These are phyloP conservation scores for Cyclotella kingstonii DNA, from an alignment of 108 stramenopile species.

Conservation along the genomic window DNA sequence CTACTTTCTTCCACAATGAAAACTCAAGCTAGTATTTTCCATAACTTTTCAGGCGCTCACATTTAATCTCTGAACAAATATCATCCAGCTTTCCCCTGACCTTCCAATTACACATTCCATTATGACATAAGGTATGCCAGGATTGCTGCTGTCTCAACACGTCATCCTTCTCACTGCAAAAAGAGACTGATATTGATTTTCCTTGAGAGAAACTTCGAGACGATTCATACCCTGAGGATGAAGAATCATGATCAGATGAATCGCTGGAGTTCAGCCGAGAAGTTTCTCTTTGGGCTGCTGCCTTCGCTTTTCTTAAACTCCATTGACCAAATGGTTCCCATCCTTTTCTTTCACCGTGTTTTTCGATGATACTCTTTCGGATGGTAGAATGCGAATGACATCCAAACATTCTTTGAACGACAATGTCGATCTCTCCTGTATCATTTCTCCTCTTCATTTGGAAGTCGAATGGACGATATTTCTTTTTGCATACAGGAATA, in stretches of 20 bases:
- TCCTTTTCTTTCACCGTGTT: slow-evolving; percentile 67
- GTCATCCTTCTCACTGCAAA: slow-evolving; percentile 40
- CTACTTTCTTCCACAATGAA: too few relatives aligned
- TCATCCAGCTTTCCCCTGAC: slow-evolving; percentile 74
- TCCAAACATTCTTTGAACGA: slow-evolving; percentile 80
- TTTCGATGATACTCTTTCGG: slow-evolving; percentile 58
- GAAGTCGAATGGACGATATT: slow-evolving; percentile 82
- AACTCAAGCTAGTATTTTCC: too few relatives aligned
- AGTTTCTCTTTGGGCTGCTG: slow-evolving; percentile 54
- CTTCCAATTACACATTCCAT: slow-evolving; percentile 85
- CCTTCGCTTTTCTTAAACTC: slow-evolving; percentile 70
- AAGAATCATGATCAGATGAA: slow-evolving; percentile 7
- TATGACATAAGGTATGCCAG: slow-evolving; percentile 57
- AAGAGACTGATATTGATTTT: slow-evolving; percentile 8
- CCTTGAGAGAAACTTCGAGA: slow-evolving; percentile 16
- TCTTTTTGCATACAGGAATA: slow-evolving; percentile 87
- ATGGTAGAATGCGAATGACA: slow-evolving; percentile 66
- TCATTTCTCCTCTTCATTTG: slow-evolving; percentile 14
- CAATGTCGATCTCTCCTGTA: slow-evolving; percentile 33
- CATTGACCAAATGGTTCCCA: slow-evolving; percentile 92
- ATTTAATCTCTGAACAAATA: slow-evolving; percentile 43
- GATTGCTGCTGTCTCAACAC: slow-evolving; percentile 33
- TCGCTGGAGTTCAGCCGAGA: slow-evolving; percentile 43
- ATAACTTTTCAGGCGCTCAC: slow-evolving; percentile 21
- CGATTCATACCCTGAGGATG: slow-evolving; percentile 19